Conservation (phyloP, 2,329 filamentous ascomycete species). For the Claviceps purpurea region DNA sequence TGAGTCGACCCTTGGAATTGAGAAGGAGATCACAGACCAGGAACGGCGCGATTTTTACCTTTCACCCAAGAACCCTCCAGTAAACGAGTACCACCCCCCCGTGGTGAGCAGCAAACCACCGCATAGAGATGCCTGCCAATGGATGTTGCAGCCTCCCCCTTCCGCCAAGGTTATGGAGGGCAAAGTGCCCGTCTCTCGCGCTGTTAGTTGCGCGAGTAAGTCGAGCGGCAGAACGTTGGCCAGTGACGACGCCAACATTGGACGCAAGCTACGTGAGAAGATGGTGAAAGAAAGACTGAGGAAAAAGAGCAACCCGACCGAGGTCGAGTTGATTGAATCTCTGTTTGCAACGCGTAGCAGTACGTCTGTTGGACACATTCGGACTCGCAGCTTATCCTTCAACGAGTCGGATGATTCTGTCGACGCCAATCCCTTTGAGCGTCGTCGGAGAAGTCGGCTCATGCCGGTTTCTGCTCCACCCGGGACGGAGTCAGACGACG, state of each 20-base stretch:
- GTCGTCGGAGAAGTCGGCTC: slow-evolving; percentile 14
- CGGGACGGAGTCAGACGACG: slow-evolving; percentile 20
- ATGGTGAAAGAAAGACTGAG: slow-evolving; percentile 32
- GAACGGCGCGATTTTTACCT: slow-evolving; percentile 48
- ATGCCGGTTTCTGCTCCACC: slow-evolving; percentile 17
- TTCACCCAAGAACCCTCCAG: slow-evolving; percentile 50
- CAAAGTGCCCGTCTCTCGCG: slow-evolving; percentile 57
- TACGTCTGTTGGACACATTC: slow-evolving; percentile 18
- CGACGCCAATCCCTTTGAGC: slow-evolving; percentile 16
- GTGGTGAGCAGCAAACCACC: slow-evolving; percentile 64
- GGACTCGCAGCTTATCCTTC: slow-evolving; percentile 25
- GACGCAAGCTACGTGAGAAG: slow-evolving; percentile 31
- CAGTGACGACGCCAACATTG: slow-evolving; percentile 28
- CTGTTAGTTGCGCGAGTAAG: slow-evolving; percentile 42
- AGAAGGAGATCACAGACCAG: slow-evolving; percentile 38
- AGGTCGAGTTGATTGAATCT: slow-evolving; percentile 31
- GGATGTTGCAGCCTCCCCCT: slow-evolving; percentile 93
- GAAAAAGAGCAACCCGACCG: slow-evolving; percentile 27
- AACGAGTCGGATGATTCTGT: slow-evolving; percentile 22
- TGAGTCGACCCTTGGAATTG: slow-evolving; percentile 37
- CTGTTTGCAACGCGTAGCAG: slow-evolving; percentile 22
- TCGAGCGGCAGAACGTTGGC: slow-evolving; percentile 31
- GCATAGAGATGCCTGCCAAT: slow-evolving; percentile 58
- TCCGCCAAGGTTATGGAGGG: slow-evolving; percentile 83
- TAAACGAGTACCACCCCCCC: slow-evolving; percentile 78